Percentiles rank a stretch among this genome's conserved stretches.
phyloP scores from a whole-genome alignment of 2,329 filamentous ascomycete genomes.

The Exutisphaerella laricina region DNA sequence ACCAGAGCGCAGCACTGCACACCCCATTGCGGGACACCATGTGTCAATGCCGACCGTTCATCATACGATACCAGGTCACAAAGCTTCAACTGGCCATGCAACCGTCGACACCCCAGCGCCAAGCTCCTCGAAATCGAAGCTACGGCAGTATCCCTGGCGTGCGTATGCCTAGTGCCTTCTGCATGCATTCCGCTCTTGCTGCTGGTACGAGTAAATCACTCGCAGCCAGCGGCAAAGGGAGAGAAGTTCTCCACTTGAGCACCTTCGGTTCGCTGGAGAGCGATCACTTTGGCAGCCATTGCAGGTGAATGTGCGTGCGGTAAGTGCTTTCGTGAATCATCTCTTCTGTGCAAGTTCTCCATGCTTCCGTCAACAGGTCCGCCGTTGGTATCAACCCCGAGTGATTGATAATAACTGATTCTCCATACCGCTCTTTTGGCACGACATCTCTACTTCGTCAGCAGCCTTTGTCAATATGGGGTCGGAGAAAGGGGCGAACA shows the following conservation, averaged over 20 bases:
- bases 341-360: too few species aligned
- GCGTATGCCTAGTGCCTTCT: background rate
- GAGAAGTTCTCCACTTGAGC: background rate
- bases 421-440: too few species aligned
- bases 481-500: conserved; percentile 9
- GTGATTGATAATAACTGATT: too few species aligned
- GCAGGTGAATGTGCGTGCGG: background rate
- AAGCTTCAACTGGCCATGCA: background rate
- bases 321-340: background rate
- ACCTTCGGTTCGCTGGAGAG: conserved; percentile 4
- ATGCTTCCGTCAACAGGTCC: too few species aligned
- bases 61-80: too few species aligned
- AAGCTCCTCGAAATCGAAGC: background rate
- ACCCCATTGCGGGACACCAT: too few species aligned
- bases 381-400: too few species aligned
- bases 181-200: conserved; percentile 6
- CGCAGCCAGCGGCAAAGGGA: conserved; percentile 1
- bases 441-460: too few species aligned
- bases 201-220: conserved; percentile 1
- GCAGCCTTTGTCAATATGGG: too few species aligned
- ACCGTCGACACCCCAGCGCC: background rate
- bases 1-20: too few species aligned
- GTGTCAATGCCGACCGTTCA: too few species aligned
- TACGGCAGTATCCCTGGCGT: conserved; percentile 3
- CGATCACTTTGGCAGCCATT: background rate